Conservation (phyloP, 2,329 filamentous ascomycete species). For the Colletotrichum sp. region DNA sequence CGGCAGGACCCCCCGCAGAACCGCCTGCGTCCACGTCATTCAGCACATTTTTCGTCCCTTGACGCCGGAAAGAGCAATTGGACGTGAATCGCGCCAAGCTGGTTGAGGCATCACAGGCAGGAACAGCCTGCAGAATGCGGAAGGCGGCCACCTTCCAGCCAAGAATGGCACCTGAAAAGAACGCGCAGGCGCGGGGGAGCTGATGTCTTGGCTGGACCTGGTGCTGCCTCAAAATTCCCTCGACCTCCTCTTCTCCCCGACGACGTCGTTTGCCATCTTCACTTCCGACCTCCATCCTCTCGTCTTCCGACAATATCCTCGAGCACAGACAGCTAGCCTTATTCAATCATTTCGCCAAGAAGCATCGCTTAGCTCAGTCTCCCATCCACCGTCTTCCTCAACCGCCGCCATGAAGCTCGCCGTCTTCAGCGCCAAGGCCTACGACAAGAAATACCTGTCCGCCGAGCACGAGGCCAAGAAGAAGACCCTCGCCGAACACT, state of each 20-base stretch:
- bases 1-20: neutral
- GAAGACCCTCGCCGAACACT: conserved; percentile 25
- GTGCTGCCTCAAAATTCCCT: neutral
- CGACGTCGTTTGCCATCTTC: neutral
- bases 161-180: neutral
- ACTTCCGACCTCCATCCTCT: neutral
- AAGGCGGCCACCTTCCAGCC: neutral
- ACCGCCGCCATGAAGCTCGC: conserved; percentile 57
- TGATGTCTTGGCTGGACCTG: neutral
- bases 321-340: neutral
- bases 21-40: conserved; percentile 2
- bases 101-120: neutral
- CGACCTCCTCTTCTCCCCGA: neutral
- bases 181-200: neutral
- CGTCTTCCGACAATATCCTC: neutral
- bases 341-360: neutral
- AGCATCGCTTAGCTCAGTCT: neutral
- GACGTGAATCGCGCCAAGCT: neutral
- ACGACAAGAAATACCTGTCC: conserved; percentile 62
- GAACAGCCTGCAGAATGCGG: neutral
- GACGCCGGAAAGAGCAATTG: neutral
- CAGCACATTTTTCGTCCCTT: neutral
- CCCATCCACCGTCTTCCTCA: neutral
- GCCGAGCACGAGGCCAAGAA: conserved; percentile 31
- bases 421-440: conserved; percentile 69